These are phyloP conservation scores for Hymenoscyphus salicellus DNA, from an alignment of 2,329 filamentous ascomycete species.

Conservation along the genomic window DNA sequence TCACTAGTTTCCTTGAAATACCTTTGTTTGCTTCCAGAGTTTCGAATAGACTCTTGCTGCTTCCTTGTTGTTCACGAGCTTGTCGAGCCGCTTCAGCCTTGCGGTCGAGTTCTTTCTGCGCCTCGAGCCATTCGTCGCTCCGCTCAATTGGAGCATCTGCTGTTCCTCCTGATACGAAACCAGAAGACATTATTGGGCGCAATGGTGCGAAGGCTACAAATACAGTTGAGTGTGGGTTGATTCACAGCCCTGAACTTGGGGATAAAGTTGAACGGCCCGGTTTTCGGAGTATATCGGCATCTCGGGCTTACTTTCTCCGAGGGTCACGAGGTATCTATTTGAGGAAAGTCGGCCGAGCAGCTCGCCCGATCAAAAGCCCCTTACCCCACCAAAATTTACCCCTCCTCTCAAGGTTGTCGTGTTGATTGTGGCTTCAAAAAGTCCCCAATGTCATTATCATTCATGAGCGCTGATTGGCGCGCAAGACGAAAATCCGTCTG, in stretches of 20 bases:
- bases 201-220: neutral
- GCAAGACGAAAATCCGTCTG: neutral
- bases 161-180: conserved; percentile 52
- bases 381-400: neutral
- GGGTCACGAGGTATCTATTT: too few species aligned
- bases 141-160: conserved; percentile 43
- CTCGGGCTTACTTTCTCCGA: too few species aligned
- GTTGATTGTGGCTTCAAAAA: neutral
- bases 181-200: conserved; percentile 41
- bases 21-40: conserved; percentile 80
- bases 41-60: conserved; percentile 63
- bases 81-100: conserved; percentile 41
- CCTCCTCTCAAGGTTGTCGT: neutral
- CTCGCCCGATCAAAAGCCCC: neutral
- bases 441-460: neutral
- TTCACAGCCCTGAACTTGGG: neutral
- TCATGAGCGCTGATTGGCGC: conserved; percentile 4
- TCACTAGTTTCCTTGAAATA: conserved; percentile 34
- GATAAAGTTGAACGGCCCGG: neutral
- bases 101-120: conserved; percentile 39
- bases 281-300: neutral
- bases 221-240: neutral
- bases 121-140: conserved; percentile 36
- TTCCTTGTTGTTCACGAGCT: conserved; percentile 34
- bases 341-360: neutral